Evolutionary conservation across 2,329 filamentous ascomycete species (phyloP).

Genomic region (Paracoccidioides brasiliensis): DNA sequence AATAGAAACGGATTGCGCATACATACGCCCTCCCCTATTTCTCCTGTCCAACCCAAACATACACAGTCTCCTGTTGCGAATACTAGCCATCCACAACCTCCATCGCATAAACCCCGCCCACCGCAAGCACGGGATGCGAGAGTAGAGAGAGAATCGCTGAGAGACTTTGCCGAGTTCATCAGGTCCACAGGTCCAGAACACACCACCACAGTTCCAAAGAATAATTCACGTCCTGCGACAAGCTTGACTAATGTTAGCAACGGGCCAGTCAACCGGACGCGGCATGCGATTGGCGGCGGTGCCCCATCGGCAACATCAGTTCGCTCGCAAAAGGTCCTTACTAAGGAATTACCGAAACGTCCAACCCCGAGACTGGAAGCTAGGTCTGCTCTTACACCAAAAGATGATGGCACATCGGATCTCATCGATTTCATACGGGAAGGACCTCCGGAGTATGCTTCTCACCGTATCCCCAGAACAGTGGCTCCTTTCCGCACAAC

Average conservation of each 20-base stretch:
- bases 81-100: slow-evolving; percentile 7
- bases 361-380: slow-evolving; percentile 46
- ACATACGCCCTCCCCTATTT: slow-evolving; percentile 12
- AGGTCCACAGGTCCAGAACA: slow-evolving; percentile 61
- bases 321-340: neutral
- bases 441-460: slow-evolving; percentile 54
- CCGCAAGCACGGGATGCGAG: slow-evolving; percentile 57
- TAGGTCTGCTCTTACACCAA: slow-evolving; percentile 53
- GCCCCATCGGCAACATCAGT: neutral
- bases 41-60: slow-evolving; percentile 14
- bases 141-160: slow-evolving; percentile 54
- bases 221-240: neutral
- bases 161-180: slow-evolving; percentile 82
- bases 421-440: slow-evolving; percentile 91
- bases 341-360: neutral
- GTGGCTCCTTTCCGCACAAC: slow-evolving; percentile 75
- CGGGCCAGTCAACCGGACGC: neutral
- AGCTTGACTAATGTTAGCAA: neutral
- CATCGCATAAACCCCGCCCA: slow-evolving; percentile 9
- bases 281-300: neutral
- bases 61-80: slow-evolving; percentile 8
- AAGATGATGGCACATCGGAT: slow-evolving; percentile 60
- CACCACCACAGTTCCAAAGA: neutral
- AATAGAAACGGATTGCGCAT: slow-evolving; percentile 9
- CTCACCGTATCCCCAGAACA: slow-evolving; percentile 64